Percentiles rank a stretch among this genome's conserved stretches.
phyloP scores from a whole-genome alignment of 2,329 filamentous ascomycete genomes.

The Xylaria sp. region DNA sequence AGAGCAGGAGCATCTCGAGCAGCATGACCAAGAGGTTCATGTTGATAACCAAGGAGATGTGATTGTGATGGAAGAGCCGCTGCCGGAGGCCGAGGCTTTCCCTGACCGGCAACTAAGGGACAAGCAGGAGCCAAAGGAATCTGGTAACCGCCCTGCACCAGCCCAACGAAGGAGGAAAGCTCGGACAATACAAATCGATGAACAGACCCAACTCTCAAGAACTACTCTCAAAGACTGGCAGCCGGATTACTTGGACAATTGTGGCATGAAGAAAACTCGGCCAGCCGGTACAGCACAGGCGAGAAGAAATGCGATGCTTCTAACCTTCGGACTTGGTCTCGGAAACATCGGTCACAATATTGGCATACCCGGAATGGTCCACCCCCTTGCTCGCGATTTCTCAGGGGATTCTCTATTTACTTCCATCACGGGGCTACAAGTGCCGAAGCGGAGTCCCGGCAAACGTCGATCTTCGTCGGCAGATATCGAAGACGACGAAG shows the following conservation, averaged over 20 bases:
- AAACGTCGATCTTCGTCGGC: slow-evolving; percentile 47
- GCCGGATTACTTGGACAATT: slow-evolving; percentile 55
- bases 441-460: slow-evolving; percentile 23
- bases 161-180: slow-evolving; percentile 30
- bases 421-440: slow-evolving; percentile 40
- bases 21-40: slow-evolving; percentile 17
- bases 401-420: slow-evolving; percentile 48
- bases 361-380: slow-evolving; percentile 35
- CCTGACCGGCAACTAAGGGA: slow-evolving; percentile 27
- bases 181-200: slow-evolving; percentile 31
- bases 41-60: slow-evolving; percentile 39
- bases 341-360: slow-evolving; percentile 40
- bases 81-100: slow-evolving; percentile 44
- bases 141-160: slow-evolving; percentile 18
- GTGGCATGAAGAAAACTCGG: slow-evolving; percentile 31
- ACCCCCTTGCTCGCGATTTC: slow-evolving; percentile 52
- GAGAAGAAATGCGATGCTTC: slow-evolving; percentile 45
- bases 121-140: slow-evolving; percentile 18
- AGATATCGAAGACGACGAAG: slow-evolving; percentile 45
- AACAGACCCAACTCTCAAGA: slow-evolving; percentile 41
- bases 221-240: slow-evolving; percentile 46
- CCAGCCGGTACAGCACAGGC: slow-evolving; percentile 40
- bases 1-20: slow-evolving; percentile 15
- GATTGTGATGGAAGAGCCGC: slow-evolving; percentile 42
- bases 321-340: slow-evolving; percentile 45